Base-by-base conservation (phyloP, 371 early-diverging fungal genomes). In the Smittium mucronatum region DNA sequence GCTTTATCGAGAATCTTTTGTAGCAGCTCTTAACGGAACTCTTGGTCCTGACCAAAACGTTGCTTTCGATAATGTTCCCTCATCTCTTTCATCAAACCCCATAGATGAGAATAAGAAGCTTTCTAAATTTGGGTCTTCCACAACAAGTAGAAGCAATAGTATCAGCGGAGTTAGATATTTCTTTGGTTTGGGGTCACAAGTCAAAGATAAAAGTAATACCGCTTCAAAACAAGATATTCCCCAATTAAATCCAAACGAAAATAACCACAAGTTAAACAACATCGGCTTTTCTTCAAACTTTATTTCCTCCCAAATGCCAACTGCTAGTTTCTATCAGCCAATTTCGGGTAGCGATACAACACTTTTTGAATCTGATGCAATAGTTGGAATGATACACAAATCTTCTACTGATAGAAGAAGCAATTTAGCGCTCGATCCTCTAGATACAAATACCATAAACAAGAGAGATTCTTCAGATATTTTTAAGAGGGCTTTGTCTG, bases 1-100 rank as follows among this genome's bases (percentile, higher is more conserved):
- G 31, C 71, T 73, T 0, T 82, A 82, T 73, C 75, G 82, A 11
- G 81, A 73, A 57, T 81, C 75, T 26, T 58, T 82, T 36, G 72
- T 72, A 59, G 77, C 81, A 0, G 79, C 80, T 25, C 70, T 78
- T 64, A 33, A 66, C 16, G 79, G 79, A 0, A 69, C 68, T 0
- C 71, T 74, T 8, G 79, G 79, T 0, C 79, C 79, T 1, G 79
- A 78, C 68, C 74, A 79, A 60, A 76, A 78, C 11, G 66, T 78
- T 70, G 77, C 72, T 58, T 63, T 63, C 31, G 78, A 77, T n/a
- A 74, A 78, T 0, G 72, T 64, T 58, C 64, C 73, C 25, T 61
- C n/a, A 26, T 21, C 31, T 35, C 65, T 68, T 61, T 63, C 34
- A 1, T 57, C 32, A 2, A 35, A 30, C 17, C 59, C 63, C 1